Evolutionary conservation across 1,284 basidiomycete genomes (phyloP), one percentile per base, ranked within the genome.

Genomic region (Blastosporella zonata): DNA sequence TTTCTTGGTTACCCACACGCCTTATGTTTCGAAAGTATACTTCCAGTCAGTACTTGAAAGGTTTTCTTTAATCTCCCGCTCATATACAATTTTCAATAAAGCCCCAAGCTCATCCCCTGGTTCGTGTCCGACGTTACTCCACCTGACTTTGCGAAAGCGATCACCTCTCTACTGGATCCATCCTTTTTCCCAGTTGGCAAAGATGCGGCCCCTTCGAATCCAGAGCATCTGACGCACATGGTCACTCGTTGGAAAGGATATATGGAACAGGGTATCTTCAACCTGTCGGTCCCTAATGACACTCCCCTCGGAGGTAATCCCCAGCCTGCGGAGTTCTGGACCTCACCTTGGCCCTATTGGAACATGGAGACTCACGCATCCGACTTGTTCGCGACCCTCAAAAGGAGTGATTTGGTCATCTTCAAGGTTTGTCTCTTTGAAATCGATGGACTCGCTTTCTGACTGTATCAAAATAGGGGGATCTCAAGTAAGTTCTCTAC

Each of bases 81-180:
- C 25, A 9, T 37, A 20, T n/a, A 17, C 39, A 33, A 12, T 31
- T 18, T 60, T 39, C 43, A 48, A 49, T 53, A 47, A 47, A 93
- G 90, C 66, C 89, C 91, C 0, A 95, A 95, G 66, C 71, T 88
- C 7, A 87, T 95, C 46, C 92, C 93, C 0, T 93, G 92, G 93
- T 97, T 96, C 62, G 93, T 96, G 43, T 93, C 88, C 10, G 92
- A 94, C 64, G 92, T 94, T 17, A 85, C 88, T 1, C 91, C 92
- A 1, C 69, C 73, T 20, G 92, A 94, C 66, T 93, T 92, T 63
- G 63, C 66, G 53, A 73, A 70, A 33, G 75, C 78, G 1, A 73
- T 86, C 38, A 52, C 60, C 0, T 71, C 70, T 2, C 69, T 87
- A 1, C 68, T 78, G 53, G 86, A 90, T 55, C 76, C 85, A 42